These are phyloP conservation scores for Dactylellina drechsleri DNA, from an alignment of 2,329 filamentous ascomycete genomes.

Conservation along the genomic window DNA sequence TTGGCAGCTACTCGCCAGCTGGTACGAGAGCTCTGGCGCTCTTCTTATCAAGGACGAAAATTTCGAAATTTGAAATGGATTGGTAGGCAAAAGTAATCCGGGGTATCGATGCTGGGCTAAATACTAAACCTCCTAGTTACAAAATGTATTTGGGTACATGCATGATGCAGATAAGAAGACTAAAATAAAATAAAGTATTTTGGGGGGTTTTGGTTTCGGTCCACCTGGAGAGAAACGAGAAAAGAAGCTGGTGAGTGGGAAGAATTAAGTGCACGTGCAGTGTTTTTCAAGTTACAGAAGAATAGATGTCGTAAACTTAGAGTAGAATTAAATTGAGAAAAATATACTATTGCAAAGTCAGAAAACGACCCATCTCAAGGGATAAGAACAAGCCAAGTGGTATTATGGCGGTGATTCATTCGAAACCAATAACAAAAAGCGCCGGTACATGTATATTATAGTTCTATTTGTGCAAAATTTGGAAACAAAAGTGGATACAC, in stretches of 20 bases:
- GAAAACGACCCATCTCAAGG: neutral
- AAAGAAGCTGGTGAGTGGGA: slow-evolving; percentile 22
- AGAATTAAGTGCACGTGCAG: slow-evolving; percentile 10
- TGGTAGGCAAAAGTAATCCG: slow-evolving; percentile 20
- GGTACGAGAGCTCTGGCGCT: slow-evolving; percentile 52
- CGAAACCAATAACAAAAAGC: slow-evolving; percentile 29
- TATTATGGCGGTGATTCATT: slow-evolving; percentile 36
- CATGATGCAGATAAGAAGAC: slow-evolving; percentile 35
- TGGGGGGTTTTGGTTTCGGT: too few relatives aligned
- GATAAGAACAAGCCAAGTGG: slow-evolving; percentile 26
- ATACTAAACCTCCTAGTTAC: neutral
- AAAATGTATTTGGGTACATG: neutral
- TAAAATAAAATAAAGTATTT: neutral
- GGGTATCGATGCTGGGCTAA: slow-evolving; percentile 41
- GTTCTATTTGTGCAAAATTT: slow-evolving; percentile 30
- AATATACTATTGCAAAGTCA: neutral
- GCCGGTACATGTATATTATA: slow-evolving; percentile 49
- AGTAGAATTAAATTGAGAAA: neutral
- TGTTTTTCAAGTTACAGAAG: neutral
- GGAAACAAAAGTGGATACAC: neutral
- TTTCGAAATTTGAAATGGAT: neutral
- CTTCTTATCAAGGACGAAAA: slow-evolving; percentile 40
- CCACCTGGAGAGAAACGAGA: neutral
- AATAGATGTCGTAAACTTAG: too few relatives aligned
- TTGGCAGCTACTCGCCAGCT: slow-evolving; percentile 25